phyloP scores from a whole-genome alignment of 176 grass and related monocot species.

The Paspalum notatum region DNA sequence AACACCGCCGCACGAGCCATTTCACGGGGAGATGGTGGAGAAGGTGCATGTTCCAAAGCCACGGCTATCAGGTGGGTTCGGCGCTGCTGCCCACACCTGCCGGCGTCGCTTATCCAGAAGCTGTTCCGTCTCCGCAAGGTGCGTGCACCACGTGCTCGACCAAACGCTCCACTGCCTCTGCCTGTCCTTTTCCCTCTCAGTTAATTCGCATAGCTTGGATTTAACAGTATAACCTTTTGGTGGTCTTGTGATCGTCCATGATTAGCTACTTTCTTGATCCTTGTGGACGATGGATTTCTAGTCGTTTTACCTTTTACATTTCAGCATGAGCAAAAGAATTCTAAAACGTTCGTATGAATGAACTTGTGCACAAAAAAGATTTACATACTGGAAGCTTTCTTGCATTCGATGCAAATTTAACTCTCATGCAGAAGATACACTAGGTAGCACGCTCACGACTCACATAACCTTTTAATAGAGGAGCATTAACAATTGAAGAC shows the following conservation, averaged over 20 bases:
- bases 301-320: background rate
- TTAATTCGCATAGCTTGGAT: background rate
- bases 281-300: background rate
- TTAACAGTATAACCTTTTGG: background rate
- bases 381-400: background rate
- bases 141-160: slow-evolving; percentile 33
- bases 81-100: slow-evolving; percentile 78
- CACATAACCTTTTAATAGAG: background rate
- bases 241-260: background rate
- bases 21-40: slow-evolving; percentile 21
- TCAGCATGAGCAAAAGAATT: background rate
- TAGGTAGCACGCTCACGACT: background rate
- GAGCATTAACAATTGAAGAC: background rate
- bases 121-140: slow-evolving; percentile 91
- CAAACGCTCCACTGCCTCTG: slow-evolving; percentile 35
- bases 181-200: background rate
- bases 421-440: background rate
- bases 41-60: slow-evolving; percentile 1
- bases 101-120: slow-evolving; percentile 74
- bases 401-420: background rate
- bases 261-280: background rate
- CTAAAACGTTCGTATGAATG: background rate
- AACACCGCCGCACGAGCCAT: slow-evolving; percentile 48
- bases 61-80: slow-evolving; percentile 80
- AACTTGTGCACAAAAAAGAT: background rate